A percentile compares a stretch with the other conserved stretches of the same genome.
Evolutionary conservation across 371 early-diverging fungal species (phyloP).

Genomic region (Mortierella sp.): DNA sequence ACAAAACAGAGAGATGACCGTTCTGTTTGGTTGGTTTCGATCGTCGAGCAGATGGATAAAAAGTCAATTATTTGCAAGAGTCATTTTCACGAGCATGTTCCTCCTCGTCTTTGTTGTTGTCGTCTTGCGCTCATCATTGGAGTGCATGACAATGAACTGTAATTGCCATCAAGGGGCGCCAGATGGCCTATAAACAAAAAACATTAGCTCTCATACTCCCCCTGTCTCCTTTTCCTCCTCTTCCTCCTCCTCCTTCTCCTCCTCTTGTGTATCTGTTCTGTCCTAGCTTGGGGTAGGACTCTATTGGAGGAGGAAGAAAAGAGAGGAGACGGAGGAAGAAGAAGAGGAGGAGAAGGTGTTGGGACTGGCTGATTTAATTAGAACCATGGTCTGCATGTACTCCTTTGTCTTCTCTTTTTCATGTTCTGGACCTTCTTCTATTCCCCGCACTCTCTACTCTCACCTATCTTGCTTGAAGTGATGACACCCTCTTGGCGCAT

Average conservation of each 20-base stretch:
- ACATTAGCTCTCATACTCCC: too few relatives aligned
- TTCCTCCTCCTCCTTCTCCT: too few relatives aligned
- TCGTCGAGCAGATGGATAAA: background rate
- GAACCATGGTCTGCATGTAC: background rate
- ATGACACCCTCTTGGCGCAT: background rate
- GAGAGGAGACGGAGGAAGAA: background rate
- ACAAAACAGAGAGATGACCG: background rate
- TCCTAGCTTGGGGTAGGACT: too few relatives aligned
- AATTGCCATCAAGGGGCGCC: too few relatives aligned
- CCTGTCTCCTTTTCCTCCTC: too few relatives aligned
- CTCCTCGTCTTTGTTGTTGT: background rate
- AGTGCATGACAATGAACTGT: background rate
- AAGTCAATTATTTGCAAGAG: background rate
- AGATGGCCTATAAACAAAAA: too few relatives aligned
- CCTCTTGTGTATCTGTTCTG: too few relatives aligned
- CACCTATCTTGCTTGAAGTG: background rate
- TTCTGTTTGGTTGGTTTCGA: background rate
- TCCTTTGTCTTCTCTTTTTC: background rate
- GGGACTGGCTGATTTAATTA: background rate
- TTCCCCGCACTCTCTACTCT: background rate
- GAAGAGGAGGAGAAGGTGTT: background rate
- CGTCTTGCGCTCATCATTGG: background rate
- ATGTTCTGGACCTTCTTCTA: background rate
- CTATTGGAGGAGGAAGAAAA: background rate
- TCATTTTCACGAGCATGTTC: background rate